Base-by-base conservation (phyloP, 2,329 filamentous ascomycete genomes). In the Phaeosphaeria sp. region DNA sequence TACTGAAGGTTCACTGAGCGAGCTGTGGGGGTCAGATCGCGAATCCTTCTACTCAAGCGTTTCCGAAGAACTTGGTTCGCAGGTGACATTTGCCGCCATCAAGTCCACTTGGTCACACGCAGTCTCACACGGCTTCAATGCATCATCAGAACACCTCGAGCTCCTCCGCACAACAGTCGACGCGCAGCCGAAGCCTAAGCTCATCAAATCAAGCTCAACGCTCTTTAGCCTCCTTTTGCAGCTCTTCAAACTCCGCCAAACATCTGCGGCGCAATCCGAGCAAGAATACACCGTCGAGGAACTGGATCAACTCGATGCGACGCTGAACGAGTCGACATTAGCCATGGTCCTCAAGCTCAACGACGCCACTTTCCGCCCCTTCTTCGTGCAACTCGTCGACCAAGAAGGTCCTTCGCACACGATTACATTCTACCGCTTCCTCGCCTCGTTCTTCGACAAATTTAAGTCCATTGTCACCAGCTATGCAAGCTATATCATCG, bases 301-400 rank as follows among this genome's bases (percentile, higher is more conserved):
- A 45, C 75, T 91, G 6, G 77, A 82, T 20, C 81, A 83, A 43
- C 81, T 92, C 13, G 92, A 96, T 73, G 79, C 81, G 1, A 81
- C 82, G 1, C 63, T 91, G 64, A 90, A 92, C 72, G 86, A 89
- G 9, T 87, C 90, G 13, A 87, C 89, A 0, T 86, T 99, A 57
- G 91, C 92, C 77, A 95, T 97, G 88, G 91, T 97, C 53, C 92
- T 96, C 82, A 98, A 98, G 82, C 86, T 99, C 60, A 98, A 97
- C 78, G 95, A 99, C 74, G 89, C 91, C 0, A 88, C 91, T 0
- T 99, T 99, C 87, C 86, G 93, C 13, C 96, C 95, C 0, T 88
- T 99, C 61, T 99, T 98, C 80, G 85, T 88, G 17, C 87, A 90
- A 63, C 81, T 97, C n/a, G 83, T 96, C 46, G 92, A 96, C 56